Evolutionary conservation across 176 grass and related monocot species (phyloP), one percentile per base, ranked within the genome.

Genomic region (Musa beccarii): DNA sequence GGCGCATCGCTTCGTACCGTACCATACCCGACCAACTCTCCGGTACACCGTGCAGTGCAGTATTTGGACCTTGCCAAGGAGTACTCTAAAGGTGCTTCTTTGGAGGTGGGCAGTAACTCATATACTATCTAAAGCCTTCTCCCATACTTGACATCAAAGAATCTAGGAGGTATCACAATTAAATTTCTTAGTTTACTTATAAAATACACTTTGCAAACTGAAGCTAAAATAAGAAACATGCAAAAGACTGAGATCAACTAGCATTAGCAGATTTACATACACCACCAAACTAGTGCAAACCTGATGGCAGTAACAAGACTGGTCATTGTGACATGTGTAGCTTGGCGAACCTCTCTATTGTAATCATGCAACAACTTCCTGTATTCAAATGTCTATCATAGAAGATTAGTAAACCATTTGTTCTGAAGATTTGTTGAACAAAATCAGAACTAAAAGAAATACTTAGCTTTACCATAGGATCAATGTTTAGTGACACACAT

Each of bases 291-390:
- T 74, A 29, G 71, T 79, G 75, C 78, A 81, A 84, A 97, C 94
- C 87, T 90, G 82, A 97, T 77, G 63, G 82, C 71, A 53, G 63
- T 90, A 49, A 93, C 88, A 68, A 93, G 87, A 72, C 79, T 86
- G 72, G 86, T 78, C 94, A 97, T 97, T 71, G 88, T 85, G 54
- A 93, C 94, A 69, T 89, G 88, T 51, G 90, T 97, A 83, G 90
- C 81, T 72, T 88, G 86, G 29, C 94, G 94, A 78, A 93, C 94
- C 10, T 97, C 94, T 86, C 94, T 90, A 68, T 97, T 93, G 69
- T 93, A 97, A 75, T 97, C 94, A 77, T 88, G 88, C 63, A 93
- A 82, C 68, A 97, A 69, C 70, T 75, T 86, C 83, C 88, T 97
- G 81, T 97, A 97, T 82, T 97, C 94, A 55, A 97, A 97, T 83